phyloP scores from a whole-genome alignment of 805 yeast genomes.

The Lipomyces yamadae region DNA sequence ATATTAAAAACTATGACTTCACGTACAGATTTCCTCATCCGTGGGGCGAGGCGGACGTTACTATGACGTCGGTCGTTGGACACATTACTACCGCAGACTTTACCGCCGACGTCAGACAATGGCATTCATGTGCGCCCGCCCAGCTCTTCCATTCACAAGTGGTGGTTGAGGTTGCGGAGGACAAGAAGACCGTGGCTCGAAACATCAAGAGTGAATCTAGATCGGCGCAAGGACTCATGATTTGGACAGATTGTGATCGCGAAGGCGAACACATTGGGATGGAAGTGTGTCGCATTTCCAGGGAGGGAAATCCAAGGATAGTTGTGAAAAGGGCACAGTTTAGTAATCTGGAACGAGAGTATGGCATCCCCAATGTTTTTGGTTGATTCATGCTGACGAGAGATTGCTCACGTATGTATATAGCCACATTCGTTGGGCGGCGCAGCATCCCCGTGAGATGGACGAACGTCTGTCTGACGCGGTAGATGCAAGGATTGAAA shows the following conservation, averaged over 20 bases:
- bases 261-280: constrained; percentile 94
- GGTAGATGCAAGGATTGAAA: constrained; percentile 80
- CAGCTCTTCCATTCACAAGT: constrained; percentile 57
- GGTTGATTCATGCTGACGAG: neutral
- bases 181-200: constrained; percentile 56
- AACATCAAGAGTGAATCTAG: constrained; percentile 74
- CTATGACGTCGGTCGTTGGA: constrained; percentile 93
- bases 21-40: constrained; percentile 63
- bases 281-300: constrained; percentile 77
- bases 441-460: constrained; percentile 64
- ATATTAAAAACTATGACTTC: constrained; percentile 80
- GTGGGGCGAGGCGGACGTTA: constrained; percentile 72
- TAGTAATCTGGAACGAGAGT: constrained; percentile 74
- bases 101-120: constrained; percentile 66
- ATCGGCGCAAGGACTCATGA: constrained; percentile 67
- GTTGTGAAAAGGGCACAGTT: constrained; percentile 75
- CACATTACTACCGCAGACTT: constrained; percentile 75
- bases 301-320: constrained; percentile 54
- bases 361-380: neutral
- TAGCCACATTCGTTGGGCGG: constrained; percentile 73
- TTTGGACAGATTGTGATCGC: constrained; percentile 98
- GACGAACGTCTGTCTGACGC: constrained; percentile 79
- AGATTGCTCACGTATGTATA: neutral
- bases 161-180: constrained; percentile 38
- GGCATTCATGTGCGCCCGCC: constrained; percentile 47